These are phyloP conservation scores for Fusarium devonianum DNA, from an alignment of 2,329 filamentous ascomycete genomes.

Conservation along the genomic window DNA sequence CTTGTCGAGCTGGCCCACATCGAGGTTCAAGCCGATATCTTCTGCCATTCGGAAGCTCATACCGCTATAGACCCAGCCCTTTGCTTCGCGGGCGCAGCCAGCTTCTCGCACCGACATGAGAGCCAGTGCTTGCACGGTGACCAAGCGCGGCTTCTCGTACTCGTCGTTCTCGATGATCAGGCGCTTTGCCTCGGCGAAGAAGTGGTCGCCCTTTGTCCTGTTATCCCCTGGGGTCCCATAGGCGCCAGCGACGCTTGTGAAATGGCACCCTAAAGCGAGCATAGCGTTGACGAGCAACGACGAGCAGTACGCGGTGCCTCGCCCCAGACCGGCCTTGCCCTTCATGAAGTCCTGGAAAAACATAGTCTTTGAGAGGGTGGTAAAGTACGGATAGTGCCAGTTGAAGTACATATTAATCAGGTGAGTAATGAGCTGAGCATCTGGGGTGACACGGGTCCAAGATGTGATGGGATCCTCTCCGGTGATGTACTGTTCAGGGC, in stretches of 20 bases:
- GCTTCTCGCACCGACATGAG: conserved; percentile 97
- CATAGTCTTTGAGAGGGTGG: conserved; percentile 82
- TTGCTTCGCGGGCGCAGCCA: conserved; percentile 90
- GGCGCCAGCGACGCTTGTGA: conserved; percentile 78
- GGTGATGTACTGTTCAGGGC: conserved; percentile 55
- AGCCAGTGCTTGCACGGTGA: conserved; percentile 91
- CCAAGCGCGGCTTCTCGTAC: conserved; percentile 85
- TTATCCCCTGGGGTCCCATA: conserved; percentile 76
- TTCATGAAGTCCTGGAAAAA: conserved; percentile 86
- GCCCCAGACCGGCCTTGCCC: conserved; percentile 67
- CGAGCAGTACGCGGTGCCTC: conserved; percentile 79
- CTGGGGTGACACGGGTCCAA: conserved; percentile 87
- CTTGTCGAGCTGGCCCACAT: conserved; percentile 71
- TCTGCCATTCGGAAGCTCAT: conserved; percentile 99
- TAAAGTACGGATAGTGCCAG: conserved; percentile 98
- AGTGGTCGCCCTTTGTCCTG: conserved; percentile 91
- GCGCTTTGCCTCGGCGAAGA: conserved; percentile 92
- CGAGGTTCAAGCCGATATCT: conserved; percentile 90
- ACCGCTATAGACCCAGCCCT: conserved; percentile 97
- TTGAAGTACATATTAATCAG: conserved; percentile 97
- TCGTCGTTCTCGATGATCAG: conserved; percentile 91
- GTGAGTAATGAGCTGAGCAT: conserved; percentile 80
- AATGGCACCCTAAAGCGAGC: conserved; percentile 91
- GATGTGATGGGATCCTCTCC: conserved; percentile 76
- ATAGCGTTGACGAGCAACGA: conserved; percentile 92